phyloP scores from a whole-genome alignment of 768 basidiomycete genomes.

The Suillus sp. region DNA sequence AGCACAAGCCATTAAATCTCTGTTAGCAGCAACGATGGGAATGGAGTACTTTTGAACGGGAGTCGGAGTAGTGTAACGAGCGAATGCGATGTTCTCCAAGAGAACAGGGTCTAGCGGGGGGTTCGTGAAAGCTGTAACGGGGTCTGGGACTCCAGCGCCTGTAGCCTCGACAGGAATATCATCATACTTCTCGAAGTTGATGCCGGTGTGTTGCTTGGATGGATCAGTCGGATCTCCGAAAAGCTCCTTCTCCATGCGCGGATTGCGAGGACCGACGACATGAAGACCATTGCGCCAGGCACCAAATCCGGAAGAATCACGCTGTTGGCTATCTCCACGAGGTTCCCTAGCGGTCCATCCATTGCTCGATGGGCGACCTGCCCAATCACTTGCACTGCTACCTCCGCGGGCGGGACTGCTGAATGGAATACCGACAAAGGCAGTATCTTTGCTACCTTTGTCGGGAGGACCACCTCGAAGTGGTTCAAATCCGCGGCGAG shows the following conservation, averaged over 20 bases:
- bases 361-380: conserved; percentile 38
- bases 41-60: conserved; percentile 99
- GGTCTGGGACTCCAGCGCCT: conserved; percentile 95
- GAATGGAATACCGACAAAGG: conserved; percentile 39
- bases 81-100: conserved; percentile 90
- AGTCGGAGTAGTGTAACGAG: conserved; percentile 93
- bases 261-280: conserved; percentile 79
- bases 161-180: conserved; percentile 99
- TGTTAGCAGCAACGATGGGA: conserved; percentile 89
- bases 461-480: conserved; percentile 44
- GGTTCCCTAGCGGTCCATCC: conserved; percentile 41
- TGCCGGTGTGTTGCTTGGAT: conserved; percentile 91
- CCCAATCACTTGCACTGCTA: conserved; percentile 40
- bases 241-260: conserved; percentile 92
- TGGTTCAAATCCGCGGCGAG: conserved; percentile 49
- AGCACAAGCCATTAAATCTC: conserved; percentile 95
- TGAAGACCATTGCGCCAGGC: conserved; percentile 91
- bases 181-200: conserved; percentile 99
- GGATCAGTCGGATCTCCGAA: conserved; percentile 88
- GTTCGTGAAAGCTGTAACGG: conserved; percentile 81
- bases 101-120: conserved; percentile 92
- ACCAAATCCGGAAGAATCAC: conserved; percentile 57
- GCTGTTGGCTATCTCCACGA: conserved; percentile 41
- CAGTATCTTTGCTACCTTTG: conserved; percentile 37
- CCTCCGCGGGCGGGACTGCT: conserved; percentile 37